Base-by-base conservation (phyloP, 2,329 filamentous ascomycete genomes). In the Lecanoromycetidae sp. region DNA sequence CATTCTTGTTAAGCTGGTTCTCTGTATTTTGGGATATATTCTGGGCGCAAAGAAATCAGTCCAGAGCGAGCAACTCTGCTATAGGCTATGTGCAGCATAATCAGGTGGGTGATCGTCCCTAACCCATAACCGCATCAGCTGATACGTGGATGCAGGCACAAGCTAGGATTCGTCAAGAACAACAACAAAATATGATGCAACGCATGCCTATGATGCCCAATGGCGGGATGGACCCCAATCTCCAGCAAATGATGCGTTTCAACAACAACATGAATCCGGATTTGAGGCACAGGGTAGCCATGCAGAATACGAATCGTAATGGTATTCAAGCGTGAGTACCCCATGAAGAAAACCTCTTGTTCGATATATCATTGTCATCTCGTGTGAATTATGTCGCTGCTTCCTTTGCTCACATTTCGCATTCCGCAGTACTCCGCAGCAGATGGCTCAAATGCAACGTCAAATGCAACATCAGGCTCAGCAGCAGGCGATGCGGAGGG, bases 1-100 rank as follows among this genome's bases (percentile, higher is more conserved):
- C 85, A 22, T 96, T 98, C 60, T 72, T 98, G n/a, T 83, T 87
- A 57, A 91, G 96, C 60, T 98, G 91, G 91, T 98, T 93, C 71
- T 86, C 82, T 60, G 76, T 95, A 44, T 98, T 98, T 65, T 96
- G 87, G 87, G 91, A 98, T 59, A 87, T 96, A 57, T 93, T 84
- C 66, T 80, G 80, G 60, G 86, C 87, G 47, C 84, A 90, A 27
- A 83, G 86, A 59, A 77, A 81, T 79, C 63, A 61, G 59, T 37
- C 20, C n/a, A n/a, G n/a, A n/a, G 26, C 25, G 26, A 7, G 51
- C 48, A 20, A 55, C 77, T 60, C 65, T 50, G 80, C 86, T 38
- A 75, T 75, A 53, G 79, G 84, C 68, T 94, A 94, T 64, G 77
- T 93, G 49, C 69, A 75, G 50, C 84, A 93, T 60, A 87, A 82